Conservation (phyloP, 179 eudicot species). For the Gypsophila paniculata region DNA sequence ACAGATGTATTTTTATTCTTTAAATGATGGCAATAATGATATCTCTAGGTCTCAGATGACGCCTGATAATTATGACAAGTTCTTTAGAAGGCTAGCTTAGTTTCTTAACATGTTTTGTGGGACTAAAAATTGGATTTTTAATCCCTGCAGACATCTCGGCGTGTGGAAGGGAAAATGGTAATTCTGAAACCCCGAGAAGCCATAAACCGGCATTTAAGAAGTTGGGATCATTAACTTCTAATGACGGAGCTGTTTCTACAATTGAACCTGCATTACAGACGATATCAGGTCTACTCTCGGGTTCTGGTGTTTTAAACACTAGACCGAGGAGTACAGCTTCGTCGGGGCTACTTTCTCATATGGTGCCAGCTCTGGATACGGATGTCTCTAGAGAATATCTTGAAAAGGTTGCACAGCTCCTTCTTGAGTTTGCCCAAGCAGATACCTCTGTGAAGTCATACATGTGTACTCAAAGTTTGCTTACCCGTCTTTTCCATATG, state of each 20-base stretch:
- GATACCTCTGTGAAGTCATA: conserved; percentile 87
- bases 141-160: conserved; percentile 70
- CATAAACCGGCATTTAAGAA: conserved; percentile 54
- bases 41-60: neutral
- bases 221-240: conserved; percentile 43
- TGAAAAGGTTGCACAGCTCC: conserved; percentile 92
- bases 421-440: conserved; percentile 89
- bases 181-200: conserved; percentile 56
- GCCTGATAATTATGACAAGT: neutral
- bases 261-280: conserved; percentile 78
- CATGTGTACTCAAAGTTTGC: conserved; percentile 94
- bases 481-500: conserved; percentile 94
- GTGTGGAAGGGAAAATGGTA: conserved; percentile 72
- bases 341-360: conserved; percentile 79
- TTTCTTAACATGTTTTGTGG: neutral
- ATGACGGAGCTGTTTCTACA: conserved; percentile 67
- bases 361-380: conserved; percentile 73
- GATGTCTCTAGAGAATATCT: conserved; percentile 91
- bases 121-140: conserved; percentile 12
- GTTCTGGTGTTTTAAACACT: conserved; percentile 94
- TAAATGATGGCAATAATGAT: conserved; percentile 3
- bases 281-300: conserved; percentile 89
- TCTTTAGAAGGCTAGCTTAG: neutral
- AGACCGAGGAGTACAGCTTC: conserved; percentile 91
- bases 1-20: neutral